phyloP scores from a whole-genome alignment of 768 basidiomycete genomes.

The Astraeus odoratus region DNA sequence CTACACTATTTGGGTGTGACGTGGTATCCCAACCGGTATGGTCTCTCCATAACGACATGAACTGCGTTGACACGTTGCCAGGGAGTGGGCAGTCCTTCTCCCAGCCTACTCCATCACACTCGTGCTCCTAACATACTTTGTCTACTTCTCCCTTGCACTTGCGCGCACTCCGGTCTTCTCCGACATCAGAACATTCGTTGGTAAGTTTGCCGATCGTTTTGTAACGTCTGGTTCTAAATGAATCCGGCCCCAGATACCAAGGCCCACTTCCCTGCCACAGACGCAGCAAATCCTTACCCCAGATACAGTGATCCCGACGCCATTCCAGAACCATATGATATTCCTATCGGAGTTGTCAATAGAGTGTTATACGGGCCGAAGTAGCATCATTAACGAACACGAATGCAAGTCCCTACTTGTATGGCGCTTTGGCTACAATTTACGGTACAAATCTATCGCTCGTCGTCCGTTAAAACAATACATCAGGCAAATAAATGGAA shows the following conservation, averaged over 20 bases:
- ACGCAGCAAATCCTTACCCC: conserved; percentile 39
- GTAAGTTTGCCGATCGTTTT: conserved; percentile 32
- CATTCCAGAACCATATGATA: conserved; percentile 68
- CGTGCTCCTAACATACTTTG: conserved; percentile 67
- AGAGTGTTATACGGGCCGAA: conserved; percentile 51
- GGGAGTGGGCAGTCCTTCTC: conserved; percentile 80
- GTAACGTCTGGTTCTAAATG: conserved; percentile 7
- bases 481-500: background rate
- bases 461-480: background rate
- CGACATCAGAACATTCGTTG: conserved; percentile 60
- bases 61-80: conserved; percentile 22
- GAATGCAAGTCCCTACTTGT: background rate
- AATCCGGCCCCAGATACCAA: conserved; percentile 42
- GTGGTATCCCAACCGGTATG: conserved; percentile 87
- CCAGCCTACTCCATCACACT: conserved; percentile 72
- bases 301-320: conserved; percentile 38
- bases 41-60: background rate
- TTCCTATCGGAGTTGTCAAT: conserved; percentile 78
- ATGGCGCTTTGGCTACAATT: background rate
- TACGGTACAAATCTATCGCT: background rate
- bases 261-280: conserved; percentile 40
- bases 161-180: conserved; percentile 63
- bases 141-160: conserved; percentile 71
- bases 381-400: background rate
- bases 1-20: conserved; percentile 59